Evolutionary conservation across 306 rosid genomes (phyloP).

Genomic region (Carpinus viminea): DNA sequence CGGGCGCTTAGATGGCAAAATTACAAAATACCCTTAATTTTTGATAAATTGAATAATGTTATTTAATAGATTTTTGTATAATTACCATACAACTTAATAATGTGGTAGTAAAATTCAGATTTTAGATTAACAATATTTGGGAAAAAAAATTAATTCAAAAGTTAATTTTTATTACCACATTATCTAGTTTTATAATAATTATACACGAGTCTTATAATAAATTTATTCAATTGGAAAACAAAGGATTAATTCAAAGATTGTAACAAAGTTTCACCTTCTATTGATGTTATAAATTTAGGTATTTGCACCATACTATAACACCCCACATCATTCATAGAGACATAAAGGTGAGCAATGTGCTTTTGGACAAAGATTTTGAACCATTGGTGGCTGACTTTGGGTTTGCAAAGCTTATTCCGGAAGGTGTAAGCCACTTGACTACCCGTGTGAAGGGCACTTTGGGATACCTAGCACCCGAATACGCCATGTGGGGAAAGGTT

Average conservation of each 20-base stretch:
- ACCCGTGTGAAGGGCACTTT: slow-evolving; percentile 88
- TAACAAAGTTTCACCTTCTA: neutral
- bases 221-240: neutral
- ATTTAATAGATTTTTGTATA: too few species aligned
- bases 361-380: slow-evolving; percentile 68
- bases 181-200: too few species aligned
- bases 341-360: slow-evolving; percentile 86
- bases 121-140: too few species aligned
- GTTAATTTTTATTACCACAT: too few species aligned
- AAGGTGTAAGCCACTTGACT: slow-evolving; percentile 90
- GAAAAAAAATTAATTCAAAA: too few species aligned
- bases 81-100: too few species aligned
- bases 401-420: slow-evolving; percentile 86
- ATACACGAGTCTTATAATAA: too few species aligned
- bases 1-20: neutral
- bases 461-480: slow-evolving; percentile 88
- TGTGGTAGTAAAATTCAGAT: too few species aligned
- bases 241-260: neutral
- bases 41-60: too few species aligned
- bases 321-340: slow-evolving; percentile 90
- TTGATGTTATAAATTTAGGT: slow-evolving; percentile 39
- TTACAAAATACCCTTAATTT: too few species aligned
- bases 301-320: slow-evolving; percentile 76
- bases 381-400: slow-evolving; percentile 89
- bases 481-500: slow-evolving; percentile 96